Evolutionary conservation across 176 grass and related monocot genomes (phyloP), one percentile per base, ranked within the genome.

Genomic region (Triticum urartu): DNA sequence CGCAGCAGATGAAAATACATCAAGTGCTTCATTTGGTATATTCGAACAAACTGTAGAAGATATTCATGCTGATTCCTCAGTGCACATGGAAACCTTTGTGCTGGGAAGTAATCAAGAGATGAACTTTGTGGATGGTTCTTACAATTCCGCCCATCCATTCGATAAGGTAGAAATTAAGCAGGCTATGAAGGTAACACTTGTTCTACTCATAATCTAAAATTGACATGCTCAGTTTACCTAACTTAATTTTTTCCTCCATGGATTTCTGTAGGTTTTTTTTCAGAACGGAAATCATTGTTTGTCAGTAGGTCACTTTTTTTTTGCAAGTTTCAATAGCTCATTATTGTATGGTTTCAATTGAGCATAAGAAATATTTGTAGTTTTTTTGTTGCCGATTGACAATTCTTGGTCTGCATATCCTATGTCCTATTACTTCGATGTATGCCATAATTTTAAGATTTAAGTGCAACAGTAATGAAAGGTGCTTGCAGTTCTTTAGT

Each of bases 21-120:
- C 54, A 12, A 58, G 64, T 78, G 52, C 35, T 85, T 88, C 82
- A 14, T 82, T 32, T 85, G 78, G 40, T 78, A 64, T 43, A 82
- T 74, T 86, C 85, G 43, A 83, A 22, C 72, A 72, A 72, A 42
- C 76, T 66, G 28, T 17, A 40, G 30, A 72, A 54, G 75, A 91
- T 70, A 2, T 78, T 11, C 78, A 85, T 40, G 47, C 85, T 63
- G 60, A 80, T 76, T 72, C 34, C 34, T 79, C 79, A 61, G 28
- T 52, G 45, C 80, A 61, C 60, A 45, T 60, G 61, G 62, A 50
- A 39, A 66, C 1, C 60, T 78, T 38, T 85, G 42, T 54, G 60
- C 26, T 17, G 26, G 73, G 83, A 50, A 67, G 61, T 67, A 84
- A 89, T 64, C 83, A 62, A 89, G 67, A 92, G 88, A 54, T 86